Conservation (phyloP, 306 rosid genomes). For the Pueraria montana region DNA sequence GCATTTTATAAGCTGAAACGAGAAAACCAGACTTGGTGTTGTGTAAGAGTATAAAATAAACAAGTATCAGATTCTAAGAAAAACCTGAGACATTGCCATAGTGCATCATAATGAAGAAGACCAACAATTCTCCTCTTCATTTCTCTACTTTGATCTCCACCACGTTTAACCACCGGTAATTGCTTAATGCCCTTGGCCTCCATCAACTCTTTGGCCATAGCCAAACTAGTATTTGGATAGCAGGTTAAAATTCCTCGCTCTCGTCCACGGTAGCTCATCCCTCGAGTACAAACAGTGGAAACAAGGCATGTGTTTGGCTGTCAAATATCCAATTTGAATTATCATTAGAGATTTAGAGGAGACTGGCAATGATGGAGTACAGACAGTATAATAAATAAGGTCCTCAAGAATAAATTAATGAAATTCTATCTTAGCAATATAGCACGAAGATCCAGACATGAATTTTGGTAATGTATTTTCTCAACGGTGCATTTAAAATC, state of each 20-base stretch:
- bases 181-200: slow-evolving; percentile 95
- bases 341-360: slow-evolving; percentile 29
- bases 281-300: slow-evolving; percentile 89
- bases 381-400: slow-evolving; percentile 8
- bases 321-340: slow-evolving; percentile 40
- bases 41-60: neutral
- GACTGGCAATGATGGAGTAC: neutral
- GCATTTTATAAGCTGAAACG: slow-evolving; percentile 25
- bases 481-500: slow-evolving; percentile 9
- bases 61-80: slow-evolving; percentile 37
- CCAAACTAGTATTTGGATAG: slow-evolving; percentile 79
- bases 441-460: slow-evolving; percentile 23
- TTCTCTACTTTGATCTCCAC: slow-evolving; percentile 57
- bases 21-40: slow-evolving; percentile 5
- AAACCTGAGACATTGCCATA: slow-evolving; percentile 86
- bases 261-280: slow-evolving; percentile 81
- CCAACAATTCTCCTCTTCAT: slow-evolving; percentile 79
- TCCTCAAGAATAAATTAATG: slow-evolving; percentile 23
- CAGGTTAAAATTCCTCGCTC: slow-evolving; percentile 89
- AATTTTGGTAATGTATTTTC: slow-evolving; percentile 24
- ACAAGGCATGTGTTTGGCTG: slow-evolving; percentile 76
- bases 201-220: slow-evolving; percentile 92
- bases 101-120: slow-evolving; percentile 80
- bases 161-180: slow-evolving; percentile 89
- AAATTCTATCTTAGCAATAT: slow-evolving; percentile 17